Evolutionary conservation across 1,139 yeast species (phyloP), one percentile per base, ranked within the genome.

Genomic region (Protomyces gravidus): DNA sequence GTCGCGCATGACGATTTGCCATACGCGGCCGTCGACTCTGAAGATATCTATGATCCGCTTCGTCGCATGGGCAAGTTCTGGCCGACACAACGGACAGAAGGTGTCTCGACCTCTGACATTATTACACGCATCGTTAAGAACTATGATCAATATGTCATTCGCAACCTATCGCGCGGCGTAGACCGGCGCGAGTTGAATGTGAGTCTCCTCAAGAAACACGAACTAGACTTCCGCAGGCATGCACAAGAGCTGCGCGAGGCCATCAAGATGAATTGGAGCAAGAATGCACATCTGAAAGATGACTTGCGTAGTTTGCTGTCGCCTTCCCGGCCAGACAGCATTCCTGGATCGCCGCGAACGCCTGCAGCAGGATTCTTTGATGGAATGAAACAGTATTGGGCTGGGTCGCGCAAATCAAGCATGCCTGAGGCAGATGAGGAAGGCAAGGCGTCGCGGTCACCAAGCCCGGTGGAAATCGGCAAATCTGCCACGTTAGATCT

Each of bases 1-100:
- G 97, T 92, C 62, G 98, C 98, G 2, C 98, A 92, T 73, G 98
- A 92, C 73, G 98, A 92, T 72, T 76, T 89, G 65, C 98, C 98
- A 0, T 92, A 92, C 71, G 96, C 89, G 0, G 84, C 94, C 28
- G 82, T 82, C 15, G 68, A 61, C 33, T 79, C 84, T 50, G 97
- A 88, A 71, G 98, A 92, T 71, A 89, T 92, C 60, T 92, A 92
- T 74, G 84, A 82, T 71, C 96, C 97, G 11, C 86, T 92, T 68
- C 92, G 94, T 71, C 87, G 86, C 70, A 78, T 77, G 70, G 98
- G 98, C 1, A 87, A 81, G 85, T 92, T 92, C 68, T 77, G 94
- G 66, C 86, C 95, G 6, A 92, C 98, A 0, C 98, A 92, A 74
- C 81, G 98, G 71, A 92, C 98, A 0, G 96, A 90, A 66, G 98